A percentile compares a stretch with the other conserved stretches of the same genome.
Evolutionary conservation across 83 land plant species (phyloP).

Genomic region (Thuja plicata): DNA sequence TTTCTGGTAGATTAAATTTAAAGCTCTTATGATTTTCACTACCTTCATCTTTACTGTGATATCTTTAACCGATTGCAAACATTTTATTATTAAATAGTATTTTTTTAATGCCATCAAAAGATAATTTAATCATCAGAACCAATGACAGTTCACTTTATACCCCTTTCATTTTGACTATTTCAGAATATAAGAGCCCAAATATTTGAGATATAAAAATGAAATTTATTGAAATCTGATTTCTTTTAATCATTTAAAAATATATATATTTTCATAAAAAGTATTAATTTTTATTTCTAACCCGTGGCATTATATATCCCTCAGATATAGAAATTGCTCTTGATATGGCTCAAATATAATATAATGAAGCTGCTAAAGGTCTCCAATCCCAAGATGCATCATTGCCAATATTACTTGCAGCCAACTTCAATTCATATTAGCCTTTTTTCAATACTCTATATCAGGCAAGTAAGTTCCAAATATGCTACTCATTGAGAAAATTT

Average conservation of each 20-base stretch:
- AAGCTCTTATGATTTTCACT: neutral
- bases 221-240: neutral
- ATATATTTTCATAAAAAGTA: neutral
- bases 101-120: neutral
- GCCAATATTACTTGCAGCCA: slow-evolving; percentile 50
- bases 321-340: slow-evolving; percentile 65
- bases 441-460: neutral
- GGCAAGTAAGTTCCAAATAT: no score
- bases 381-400: slow-evolving; percentile 61
- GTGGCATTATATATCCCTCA: slow-evolving; percentile 85
- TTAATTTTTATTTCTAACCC: slow-evolving; percentile 34
- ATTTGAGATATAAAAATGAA: neutral
- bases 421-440: neutral
- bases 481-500: neutral
- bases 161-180: neutral
- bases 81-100: no score
- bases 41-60: neutral
- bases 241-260: no score
- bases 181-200: neutral
- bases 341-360: slow-evolving; percentile 90
- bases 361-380: slow-evolving; percentile 84
- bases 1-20: neutral
- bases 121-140: neutral
- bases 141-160: neutral
- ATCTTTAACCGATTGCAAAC: no score